Evolutionary conservation across 2,329 filamentous ascomycete species (phyloP).

Genomic region (Clonostachys chloroleuca): DNA sequence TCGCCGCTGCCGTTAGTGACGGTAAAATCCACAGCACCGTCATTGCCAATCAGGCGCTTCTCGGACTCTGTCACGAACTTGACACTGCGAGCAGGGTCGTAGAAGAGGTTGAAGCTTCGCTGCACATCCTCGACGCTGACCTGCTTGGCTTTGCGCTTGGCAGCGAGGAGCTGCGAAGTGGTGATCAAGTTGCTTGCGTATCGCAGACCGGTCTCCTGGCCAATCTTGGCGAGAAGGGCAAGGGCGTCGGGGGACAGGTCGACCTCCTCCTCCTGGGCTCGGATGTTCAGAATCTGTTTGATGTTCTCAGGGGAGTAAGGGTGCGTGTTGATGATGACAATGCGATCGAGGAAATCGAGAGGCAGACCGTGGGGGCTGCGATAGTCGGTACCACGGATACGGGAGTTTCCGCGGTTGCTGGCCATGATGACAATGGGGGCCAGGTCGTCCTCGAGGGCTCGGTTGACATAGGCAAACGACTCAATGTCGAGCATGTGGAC

Average conservation of each 20-base stretch:
- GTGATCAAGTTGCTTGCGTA: conserved; percentile 99
- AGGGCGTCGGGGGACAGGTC: conserved; percentile 87
- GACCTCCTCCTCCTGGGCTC: conserved; percentile 93
- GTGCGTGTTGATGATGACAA: conserved; percentile 94
- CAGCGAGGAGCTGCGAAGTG: conserved; percentile 80
- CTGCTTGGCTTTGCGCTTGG: conserved; percentile 81
- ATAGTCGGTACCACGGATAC: conserved; percentile 91
- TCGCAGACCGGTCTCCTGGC: conserved; percentile 82
- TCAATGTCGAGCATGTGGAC: conserved; percentile 99
- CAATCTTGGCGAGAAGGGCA: conserved; percentile 91
- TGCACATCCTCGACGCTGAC: conserved; percentile 86
- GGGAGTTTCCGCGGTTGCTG: conserved; percentile 87
- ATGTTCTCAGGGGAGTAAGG: conserved; percentile 81
- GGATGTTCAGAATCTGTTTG: conserved; percentile 85
- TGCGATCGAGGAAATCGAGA: conserved; percentile 91
- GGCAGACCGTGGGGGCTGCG: conserved; percentile 89
- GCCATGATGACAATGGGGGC: conserved; percentile 99
- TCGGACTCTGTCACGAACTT: conserved; percentile 89
- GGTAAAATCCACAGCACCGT: conserved; percentile 72
- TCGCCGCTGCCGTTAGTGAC: conserved; percentile 46
- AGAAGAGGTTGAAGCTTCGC: conserved; percentile 90
- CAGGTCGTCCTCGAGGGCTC: conserved; percentile 89
- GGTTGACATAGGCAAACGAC: conserved; percentile 98
- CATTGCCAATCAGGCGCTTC: conserved; percentile 86
- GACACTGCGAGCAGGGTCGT: conserved; percentile 82